These are phyloP conservation scores for Cercospora nicotianae DNA, from an alignment of 2,329 filamentous ascomycete genomes.

Conservation along the genomic window DNA sequence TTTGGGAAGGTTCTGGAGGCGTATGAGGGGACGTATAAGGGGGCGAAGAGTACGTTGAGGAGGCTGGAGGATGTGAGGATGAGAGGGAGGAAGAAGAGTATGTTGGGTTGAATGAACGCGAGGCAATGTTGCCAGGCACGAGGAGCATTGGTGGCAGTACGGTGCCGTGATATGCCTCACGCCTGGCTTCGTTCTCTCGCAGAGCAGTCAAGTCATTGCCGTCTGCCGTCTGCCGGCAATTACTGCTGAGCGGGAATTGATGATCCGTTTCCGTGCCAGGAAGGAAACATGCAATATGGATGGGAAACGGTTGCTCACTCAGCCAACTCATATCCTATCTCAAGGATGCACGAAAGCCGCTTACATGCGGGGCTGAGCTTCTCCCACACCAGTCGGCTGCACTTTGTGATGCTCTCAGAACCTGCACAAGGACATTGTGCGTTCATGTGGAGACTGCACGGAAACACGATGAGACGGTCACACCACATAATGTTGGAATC, in stretches of 20 bases:
- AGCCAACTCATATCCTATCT: not conserved
- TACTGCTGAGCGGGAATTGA: not conserved
- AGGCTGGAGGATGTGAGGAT: slow-evolving; percentile 88
- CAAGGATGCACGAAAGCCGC: not conserved
- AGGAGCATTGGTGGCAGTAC: not conserved
- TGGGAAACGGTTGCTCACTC: not conserved
- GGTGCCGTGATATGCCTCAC: not conserved
- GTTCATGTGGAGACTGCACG: not conserved
- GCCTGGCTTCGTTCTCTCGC: not conserved
- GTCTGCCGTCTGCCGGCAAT: not conserved
- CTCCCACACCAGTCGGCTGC: not conserved
- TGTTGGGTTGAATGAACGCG: slow-evolving; percentile 68
- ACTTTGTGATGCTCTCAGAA: not conserved
- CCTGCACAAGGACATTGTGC: not conserved
- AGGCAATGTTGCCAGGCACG: not conserved
- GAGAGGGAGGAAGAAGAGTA: slow-evolving; percentile 93
- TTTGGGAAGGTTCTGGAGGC: slow-evolving; percentile 75
- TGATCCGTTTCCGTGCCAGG: not conserved
- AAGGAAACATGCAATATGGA: not conserved
- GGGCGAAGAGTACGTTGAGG: slow-evolving; percentile 71
- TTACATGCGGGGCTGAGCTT: not conserved
- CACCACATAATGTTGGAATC: not conserved
- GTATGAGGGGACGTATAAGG: slow-evolving; percentile 74
- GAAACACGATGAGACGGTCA: not conserved
- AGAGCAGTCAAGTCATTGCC: not conserved